Evolutionary conservation across 805 yeast species (phyloP).

Genomic region (Zygoascus bituminiphila): DNA sequence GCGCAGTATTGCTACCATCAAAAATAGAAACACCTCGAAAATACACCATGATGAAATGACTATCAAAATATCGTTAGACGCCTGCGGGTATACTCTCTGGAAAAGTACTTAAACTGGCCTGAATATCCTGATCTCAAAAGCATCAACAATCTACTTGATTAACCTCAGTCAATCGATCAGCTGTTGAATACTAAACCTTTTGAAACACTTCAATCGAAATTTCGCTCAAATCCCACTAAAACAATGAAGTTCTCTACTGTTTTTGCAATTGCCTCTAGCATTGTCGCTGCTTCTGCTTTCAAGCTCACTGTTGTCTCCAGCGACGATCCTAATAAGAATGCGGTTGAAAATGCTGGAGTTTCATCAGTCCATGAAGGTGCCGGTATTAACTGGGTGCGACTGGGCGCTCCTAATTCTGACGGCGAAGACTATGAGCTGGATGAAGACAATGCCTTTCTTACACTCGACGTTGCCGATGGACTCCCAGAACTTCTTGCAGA

Average conservation of each 20-base stretch:
- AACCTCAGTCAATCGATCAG: no score
- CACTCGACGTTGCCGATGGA: slow-evolving; percentile 5
- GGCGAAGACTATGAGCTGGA: not conserved
- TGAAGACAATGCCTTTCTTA: slow-evolving; percentile 10
- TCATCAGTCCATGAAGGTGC: slow-evolving; percentile 38
- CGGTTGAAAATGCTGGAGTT: slow-evolving; percentile 26
- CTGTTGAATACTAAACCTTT: no score
- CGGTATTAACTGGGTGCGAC: slow-evolving; percentile 34
- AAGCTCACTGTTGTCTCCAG: slow-evolving; percentile 3
- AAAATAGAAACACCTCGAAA: no score
- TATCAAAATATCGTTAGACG: no score
- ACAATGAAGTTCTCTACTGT: not conserved
- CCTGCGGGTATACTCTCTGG: no score
- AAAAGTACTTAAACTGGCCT: no score
- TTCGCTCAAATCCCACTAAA: no score
- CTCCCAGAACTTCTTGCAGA: not conserved
- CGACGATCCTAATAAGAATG: not conserved
- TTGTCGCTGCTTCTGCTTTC: slow-evolving; percentile 5
- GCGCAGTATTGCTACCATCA: no score
- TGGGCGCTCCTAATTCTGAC: slow-evolving; percentile 23
- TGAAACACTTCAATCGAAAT: no score
- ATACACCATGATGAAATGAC: no score
- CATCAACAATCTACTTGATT: not conserved
- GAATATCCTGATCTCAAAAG: no score
- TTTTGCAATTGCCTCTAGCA: slow-evolving; percentile 17